phyloP scores from a whole-genome alignment of 768 basidiomycete species.

The Tephrocybe sp. region DNA sequence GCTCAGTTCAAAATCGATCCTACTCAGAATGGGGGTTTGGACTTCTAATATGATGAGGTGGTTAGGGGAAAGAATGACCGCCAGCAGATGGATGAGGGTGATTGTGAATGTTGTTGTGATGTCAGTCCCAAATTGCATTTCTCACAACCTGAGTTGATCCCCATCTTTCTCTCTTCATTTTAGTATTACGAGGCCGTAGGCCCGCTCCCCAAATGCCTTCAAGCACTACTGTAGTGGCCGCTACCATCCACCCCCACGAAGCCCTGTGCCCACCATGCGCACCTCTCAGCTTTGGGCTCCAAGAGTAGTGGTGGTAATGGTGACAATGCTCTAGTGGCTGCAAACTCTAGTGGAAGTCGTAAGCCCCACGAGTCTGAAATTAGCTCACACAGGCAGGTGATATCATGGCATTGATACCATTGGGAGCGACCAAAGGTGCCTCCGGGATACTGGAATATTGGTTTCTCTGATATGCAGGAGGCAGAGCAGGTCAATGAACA shows the following conservation, averaged over 20 bases:
- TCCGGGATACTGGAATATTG: conserved; percentile 88
- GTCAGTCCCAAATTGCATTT: conserved; percentile 37
- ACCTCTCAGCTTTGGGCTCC: conserved; percentile 1
- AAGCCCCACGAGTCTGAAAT: conserved; percentile 27
- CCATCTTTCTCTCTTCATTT: not conserved
- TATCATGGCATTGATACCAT: conserved; percentile 71
- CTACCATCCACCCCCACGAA: conserved; percentile 39
- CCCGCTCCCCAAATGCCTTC: conserved; percentile 62
- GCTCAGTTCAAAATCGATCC: conserved; percentile 67
- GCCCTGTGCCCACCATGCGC: conserved; percentile 26
- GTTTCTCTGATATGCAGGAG: conserved; percentile 87
- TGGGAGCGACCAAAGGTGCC: conserved; percentile 77
- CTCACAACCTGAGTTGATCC: not conserved
- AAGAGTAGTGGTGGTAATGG: too few species aligned
- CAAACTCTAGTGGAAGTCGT: not conserved
- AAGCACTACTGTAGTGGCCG: conserved; percentile 76
- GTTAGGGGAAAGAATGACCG: conserved; percentile 68
- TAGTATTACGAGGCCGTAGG: conserved; percentile 84
- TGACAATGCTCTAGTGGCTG: not conserved
- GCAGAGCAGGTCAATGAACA: conserved; percentile 70
- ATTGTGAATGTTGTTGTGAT: conserved; percentile 82
- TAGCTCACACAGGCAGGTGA: conserved; percentile 62
- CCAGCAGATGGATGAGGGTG: conserved; percentile 65
- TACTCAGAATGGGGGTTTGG: conserved; percentile 59
- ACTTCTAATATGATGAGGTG: conserved; percentile 75